phyloP scores from a whole-genome alignment of 2,329 filamentous ascomycete genomes.

The Dichotomopilus funicola region DNA sequence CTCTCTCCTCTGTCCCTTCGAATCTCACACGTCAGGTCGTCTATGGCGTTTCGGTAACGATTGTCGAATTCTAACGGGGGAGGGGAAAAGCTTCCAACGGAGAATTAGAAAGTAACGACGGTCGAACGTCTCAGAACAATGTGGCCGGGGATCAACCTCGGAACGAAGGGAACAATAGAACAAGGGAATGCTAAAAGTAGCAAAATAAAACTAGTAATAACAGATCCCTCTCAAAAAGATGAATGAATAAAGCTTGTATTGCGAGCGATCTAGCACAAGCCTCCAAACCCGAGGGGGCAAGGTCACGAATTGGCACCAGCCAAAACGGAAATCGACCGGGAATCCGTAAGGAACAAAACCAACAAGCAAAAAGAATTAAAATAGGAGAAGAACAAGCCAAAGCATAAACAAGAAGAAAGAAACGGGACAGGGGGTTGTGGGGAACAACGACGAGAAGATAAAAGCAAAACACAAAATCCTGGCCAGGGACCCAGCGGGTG shows the following conservation, averaged over 20 bases:
- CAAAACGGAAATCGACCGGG: conserved; percentile 6
- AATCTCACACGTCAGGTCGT: not conserved
- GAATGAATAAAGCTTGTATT: not conserved
- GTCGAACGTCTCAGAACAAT: conserved; percentile 28
- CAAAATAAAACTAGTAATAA: no score
- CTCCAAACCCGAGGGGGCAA: not conserved
- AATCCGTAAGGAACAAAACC: not conserved
- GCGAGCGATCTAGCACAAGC: conserved; percentile 6
- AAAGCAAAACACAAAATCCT: not conserved
- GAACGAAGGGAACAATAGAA: conserved; percentile 39
- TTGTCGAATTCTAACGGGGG: conserved; percentile 15
- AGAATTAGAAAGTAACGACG: conserved; percentile 21
- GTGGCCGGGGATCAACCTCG: conserved; percentile 54
- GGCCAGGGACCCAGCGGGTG: conserved; percentile 21
- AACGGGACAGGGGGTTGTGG: not conserved
- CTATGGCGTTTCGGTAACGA: not conserved
- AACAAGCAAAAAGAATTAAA: conserved; percentile 6
- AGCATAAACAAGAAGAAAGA: not conserved
- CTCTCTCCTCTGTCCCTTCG: not conserved
- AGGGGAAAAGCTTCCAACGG: conserved; percentile 17
- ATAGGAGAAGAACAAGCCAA: conserved; percentile 10
- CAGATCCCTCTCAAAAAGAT: conserved; percentile 17
- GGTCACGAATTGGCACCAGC: conserved; percentile 14
- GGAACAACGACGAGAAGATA: no score
- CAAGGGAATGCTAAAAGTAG: conserved; percentile 14